Evolutionary conservation across 441 rosid genomes (phyloP).

Genomic region (Adansonia gregorii): DNA sequence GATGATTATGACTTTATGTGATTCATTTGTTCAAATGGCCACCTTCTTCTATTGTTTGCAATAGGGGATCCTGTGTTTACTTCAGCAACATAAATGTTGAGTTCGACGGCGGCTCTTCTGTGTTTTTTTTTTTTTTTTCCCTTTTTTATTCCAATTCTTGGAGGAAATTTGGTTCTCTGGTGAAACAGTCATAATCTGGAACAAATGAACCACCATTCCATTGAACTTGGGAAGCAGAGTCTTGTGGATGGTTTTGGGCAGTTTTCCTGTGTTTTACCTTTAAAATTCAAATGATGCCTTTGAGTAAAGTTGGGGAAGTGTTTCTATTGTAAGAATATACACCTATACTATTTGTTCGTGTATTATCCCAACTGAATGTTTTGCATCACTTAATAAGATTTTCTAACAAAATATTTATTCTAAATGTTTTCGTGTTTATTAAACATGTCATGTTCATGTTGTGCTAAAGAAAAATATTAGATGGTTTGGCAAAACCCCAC

Average conservation of each 20-base stretch:
- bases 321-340: too few relatives aligned
- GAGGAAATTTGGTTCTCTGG: constrained; percentile 19
- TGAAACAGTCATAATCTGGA: background rate
- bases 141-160: background rate
- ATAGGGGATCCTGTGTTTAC: background rate
- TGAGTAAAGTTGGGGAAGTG: too few relatives aligned
- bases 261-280: too few relatives aligned
- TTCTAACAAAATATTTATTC: too few relatives aligned
- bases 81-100: background rate
- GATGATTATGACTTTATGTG: constrained; percentile 91
- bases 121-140: background rate
- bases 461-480: too few relatives aligned
- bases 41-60: constrained; percentile 7
- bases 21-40: constrained; percentile 28
- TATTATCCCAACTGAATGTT: too few relatives aligned
- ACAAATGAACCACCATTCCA: background rate
- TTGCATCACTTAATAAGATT: too few relatives aligned
- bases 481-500: too few relatives aligned
- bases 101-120: background rate
- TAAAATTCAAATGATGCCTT: too few relatives aligned
- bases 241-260: background rate
- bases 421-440: too few relatives aligned
- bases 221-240: background rate
- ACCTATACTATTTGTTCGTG: too few relatives aligned
- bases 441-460: too few relatives aligned